These are phyloP conservation scores for Daldinia eschscholtzii DNA, from an alignment of 2,329 filamentous ascomycete species.

Conservation along the genomic window DNA sequence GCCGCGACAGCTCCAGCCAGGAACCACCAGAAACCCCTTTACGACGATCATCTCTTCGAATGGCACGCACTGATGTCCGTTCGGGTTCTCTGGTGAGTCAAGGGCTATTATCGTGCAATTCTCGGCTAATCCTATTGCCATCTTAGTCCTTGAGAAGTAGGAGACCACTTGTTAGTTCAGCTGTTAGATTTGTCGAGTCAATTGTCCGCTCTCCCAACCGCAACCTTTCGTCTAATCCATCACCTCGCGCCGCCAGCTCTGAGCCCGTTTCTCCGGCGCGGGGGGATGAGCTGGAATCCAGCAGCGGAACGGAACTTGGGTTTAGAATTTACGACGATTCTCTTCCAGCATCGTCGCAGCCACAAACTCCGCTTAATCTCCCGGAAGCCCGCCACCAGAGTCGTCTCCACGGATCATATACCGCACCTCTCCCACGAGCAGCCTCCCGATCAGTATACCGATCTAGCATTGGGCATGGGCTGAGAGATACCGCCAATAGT, in stretches of 20 bases:
- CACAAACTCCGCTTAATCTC: conserved; percentile 65
- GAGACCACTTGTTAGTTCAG: conserved; percentile 47
- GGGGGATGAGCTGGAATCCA: conserved; percentile 27
- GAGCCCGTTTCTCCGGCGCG: conserved; percentile 32
- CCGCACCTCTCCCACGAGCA: conserved; percentile 54
- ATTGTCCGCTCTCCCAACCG: conserved; percentile 43
- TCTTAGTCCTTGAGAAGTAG: conserved; percentile 41
- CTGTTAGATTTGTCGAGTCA: conserved; percentile 48
- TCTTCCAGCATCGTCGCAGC: conserved; percentile 59
- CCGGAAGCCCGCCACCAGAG: conserved; percentile 63
- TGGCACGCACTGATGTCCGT: conserved; percentile 29
- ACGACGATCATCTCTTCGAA: conserved; percentile 44
- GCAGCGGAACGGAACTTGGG: conserved; percentile 39
- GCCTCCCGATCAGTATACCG: conserved; percentile 31
- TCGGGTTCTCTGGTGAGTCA: conserved; percentile 38
- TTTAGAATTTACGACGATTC: conserved; percentile 63
- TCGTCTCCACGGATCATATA: conserved; percentile 59
- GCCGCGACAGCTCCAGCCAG: conserved; percentile 21
- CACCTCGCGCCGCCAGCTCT: conserved; percentile 23
- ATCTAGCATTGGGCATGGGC: conserved; percentile 18
- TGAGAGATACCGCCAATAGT: conserved; percentile 50
- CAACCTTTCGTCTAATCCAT: conserved; percentile 35
- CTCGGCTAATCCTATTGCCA: conserved; percentile 9
- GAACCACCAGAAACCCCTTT: conserved; percentile 47
- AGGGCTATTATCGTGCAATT: neutral